Evolutionary conservation across 139 green algal species (phyloP).

Genomic region (Ulvella scutata): DNA sequence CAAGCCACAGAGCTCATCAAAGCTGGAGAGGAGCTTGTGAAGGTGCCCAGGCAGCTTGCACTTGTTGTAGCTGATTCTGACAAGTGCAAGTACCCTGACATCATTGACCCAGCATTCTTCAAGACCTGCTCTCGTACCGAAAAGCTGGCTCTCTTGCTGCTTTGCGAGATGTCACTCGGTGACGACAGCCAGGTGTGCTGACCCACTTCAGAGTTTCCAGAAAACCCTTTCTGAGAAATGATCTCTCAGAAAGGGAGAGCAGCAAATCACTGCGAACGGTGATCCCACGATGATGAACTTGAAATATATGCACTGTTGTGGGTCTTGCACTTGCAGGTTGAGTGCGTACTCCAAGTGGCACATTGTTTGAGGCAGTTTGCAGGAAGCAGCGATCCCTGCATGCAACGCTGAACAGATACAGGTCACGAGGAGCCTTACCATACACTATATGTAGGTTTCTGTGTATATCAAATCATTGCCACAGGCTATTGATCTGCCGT

Average conservation of each 20-base stretch:
- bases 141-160: constrained; percentile 51
- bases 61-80: not conserved
- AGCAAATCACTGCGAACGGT: not conserved
- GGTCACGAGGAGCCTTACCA: not conserved
- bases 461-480: constrained; percentile 55
- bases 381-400: no score
- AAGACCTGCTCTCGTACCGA: constrained; percentile 28
- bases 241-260: not conserved
- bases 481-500: constrained; percentile 28
- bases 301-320: no score
- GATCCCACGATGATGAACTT: not conserved
- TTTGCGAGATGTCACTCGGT: constrained; percentile 36
- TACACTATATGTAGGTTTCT: not conserved
- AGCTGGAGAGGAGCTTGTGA: not conserved
- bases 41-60: not conserved
- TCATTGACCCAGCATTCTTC: not conserved
- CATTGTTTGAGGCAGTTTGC: not conserved
- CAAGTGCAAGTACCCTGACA: not conserved
- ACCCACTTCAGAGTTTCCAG: not conserved
- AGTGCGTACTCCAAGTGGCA: not conserved
- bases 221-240: not conserved
- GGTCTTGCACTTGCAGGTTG: not conserved
- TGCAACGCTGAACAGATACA: no score
- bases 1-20: not conserved
- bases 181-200: constrained; percentile 11